A percentile compares a stretch with the other conserved stretches of the same genome.
Conservation (phyloP, 2,329 filamentous ascomycete species). For the Aureobasidium vineae region DNA sequence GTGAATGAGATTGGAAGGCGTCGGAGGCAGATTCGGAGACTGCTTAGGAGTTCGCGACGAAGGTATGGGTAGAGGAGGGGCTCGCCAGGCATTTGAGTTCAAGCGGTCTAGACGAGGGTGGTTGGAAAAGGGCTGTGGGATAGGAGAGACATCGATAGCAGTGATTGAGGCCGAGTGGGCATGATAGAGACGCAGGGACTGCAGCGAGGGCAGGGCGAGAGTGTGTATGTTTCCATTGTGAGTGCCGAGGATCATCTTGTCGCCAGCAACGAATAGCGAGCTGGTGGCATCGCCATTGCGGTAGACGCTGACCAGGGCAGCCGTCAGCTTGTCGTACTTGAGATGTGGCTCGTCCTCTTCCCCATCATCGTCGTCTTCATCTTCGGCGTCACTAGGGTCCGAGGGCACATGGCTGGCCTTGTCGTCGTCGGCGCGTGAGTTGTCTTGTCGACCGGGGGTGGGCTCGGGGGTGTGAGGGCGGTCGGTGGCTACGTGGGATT, state of each 20-base stretch:
- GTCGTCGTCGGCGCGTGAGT: not conserved
- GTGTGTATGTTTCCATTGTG: conserved; percentile 97
- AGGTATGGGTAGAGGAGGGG: conserved; percentile 4
- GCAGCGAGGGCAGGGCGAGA: conserved; percentile 76
- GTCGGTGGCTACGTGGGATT: conserved; percentile 27
- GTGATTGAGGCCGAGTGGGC: conserved; percentile 92
- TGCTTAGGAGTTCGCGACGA: conserved; percentile 43
- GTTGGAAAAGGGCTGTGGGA: conserved; percentile 58
- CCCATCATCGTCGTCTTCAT: conserved; percentile 40
- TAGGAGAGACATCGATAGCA: conserved; percentile 84
- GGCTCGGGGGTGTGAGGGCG: conserved; percentile 49
- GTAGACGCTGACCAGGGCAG: conserved; percentile 75
- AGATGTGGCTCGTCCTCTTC: conserved; percentile 90
- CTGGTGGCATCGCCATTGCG: conserved; percentile 95
- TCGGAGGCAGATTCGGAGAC: conserved; percentile 61
- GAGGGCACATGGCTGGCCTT: not conserved
- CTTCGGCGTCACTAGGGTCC: conserved; percentile 40
- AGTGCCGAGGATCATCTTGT: conserved; percentile 97
- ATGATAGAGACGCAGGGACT: conserved; percentile 80
- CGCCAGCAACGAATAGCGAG: conserved; percentile 81
- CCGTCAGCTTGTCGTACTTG: conserved; percentile 87
- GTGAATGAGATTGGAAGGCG: conserved; percentile 85
- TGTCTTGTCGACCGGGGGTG: conserved; percentile 32
- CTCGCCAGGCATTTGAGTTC: conserved; percentile 25
- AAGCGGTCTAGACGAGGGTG: conserved; percentile 5